Percentiles rank a stretch among this genome's conserved stretches.
Conservation (phyloP, 2,329 filamentous ascomycete species). For the Beauveria rudraprayagi region DNA sequence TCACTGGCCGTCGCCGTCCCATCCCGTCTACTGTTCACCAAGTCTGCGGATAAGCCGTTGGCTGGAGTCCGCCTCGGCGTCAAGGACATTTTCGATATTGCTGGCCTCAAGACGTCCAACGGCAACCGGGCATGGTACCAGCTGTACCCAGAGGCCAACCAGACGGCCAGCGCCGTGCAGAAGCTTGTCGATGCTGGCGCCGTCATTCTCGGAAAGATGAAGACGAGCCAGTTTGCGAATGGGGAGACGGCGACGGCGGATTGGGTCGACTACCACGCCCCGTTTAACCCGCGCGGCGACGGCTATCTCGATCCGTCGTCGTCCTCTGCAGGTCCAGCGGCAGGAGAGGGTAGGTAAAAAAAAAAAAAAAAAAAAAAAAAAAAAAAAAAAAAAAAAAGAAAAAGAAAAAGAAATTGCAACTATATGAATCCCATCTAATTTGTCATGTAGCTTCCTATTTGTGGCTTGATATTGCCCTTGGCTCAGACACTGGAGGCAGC, state of each 20-base stretch:
- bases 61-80: slow-evolving; percentile 48
- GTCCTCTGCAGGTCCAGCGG: slow-evolving; percentile 23
- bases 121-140: slow-evolving; percentile 50
- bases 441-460: slow-evolving; percentile 26
- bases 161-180: slow-evolving; percentile 44
- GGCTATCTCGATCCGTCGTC: slow-evolving; percentile 38
- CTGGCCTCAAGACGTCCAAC: slow-evolving; percentile 43
- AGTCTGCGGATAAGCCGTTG: slow-evolving; percentile 40
- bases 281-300: slow-evolving; percentile 39
- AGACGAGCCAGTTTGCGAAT: slow-evolving; percentile 37
- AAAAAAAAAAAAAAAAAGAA: too few species aligned
- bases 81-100: slow-evolving; percentile 52
- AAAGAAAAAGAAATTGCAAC: too few species aligned
- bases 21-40: slow-evolving; percentile 47
- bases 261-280: slow-evolving; percentile 28
- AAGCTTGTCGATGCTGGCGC: slow-evolving; percentile 51
- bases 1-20: slow-evolving; percentile 35
- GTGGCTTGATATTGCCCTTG: slow-evolving; percentile 38
- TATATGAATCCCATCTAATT: neutral
- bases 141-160: slow-evolving; percentile 39
- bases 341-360: slow-evolving; percentile 3
- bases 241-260: slow-evolving; percentile 37
- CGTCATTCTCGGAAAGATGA: slow-evolving; percentile 38
- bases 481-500: slow-evolving; percentile 37
- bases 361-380: too few species aligned